Percentiles rank a stretch among this genome's conserved stretches.
These are phyloP conservation scores for Talaromyces sp. DNA, from an alignment of 2,329 filamentous ascomycete genomes.

Conservation along the genomic window DNA sequence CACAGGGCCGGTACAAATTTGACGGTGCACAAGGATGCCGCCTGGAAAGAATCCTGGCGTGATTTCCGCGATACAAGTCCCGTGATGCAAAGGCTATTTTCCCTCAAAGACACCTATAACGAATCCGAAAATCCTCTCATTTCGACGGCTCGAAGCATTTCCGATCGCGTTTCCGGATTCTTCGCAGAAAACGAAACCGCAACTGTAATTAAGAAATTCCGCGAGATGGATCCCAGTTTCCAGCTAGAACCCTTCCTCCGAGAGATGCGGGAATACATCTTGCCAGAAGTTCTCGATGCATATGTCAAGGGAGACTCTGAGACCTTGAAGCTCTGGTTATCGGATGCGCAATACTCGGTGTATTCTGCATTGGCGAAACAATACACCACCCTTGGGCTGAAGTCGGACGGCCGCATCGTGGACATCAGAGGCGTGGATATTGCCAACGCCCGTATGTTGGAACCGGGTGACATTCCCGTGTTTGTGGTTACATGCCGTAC, in stretches of 20 bases:
- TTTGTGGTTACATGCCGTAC: constrained; percentile 96
- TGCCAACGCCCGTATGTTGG: constrained; percentile 41
- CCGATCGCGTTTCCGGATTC: constrained; percentile 87
- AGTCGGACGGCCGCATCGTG: constrained; percentile 89
- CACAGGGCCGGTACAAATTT: constrained; percentile 85
- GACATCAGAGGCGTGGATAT: constrained; percentile 92
- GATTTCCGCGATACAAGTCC: constrained; percentile 89
- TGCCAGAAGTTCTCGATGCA: constrained; percentile 93
- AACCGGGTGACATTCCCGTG: constrained; percentile 61
- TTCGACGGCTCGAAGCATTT: constrained; percentile 86
- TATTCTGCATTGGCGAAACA: constrained; percentile 97
- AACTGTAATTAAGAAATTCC: constrained; percentile 96
- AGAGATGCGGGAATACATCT: constrained; percentile 95
- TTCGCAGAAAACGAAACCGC: constrained; percentile 99
- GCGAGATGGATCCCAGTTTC: constrained; percentile 90
- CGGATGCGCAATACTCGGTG: constrained; percentile 90
- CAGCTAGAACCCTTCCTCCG: constrained; percentile 91
- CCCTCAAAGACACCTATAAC: constrained; percentile 79
- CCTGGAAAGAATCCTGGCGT: constrained; percentile 97
- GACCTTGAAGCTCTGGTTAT: constrained; percentile 90
- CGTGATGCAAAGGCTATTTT: constrained; percentile 82
- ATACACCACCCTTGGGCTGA: constrained; percentile 87
- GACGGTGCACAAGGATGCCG: constrained; percentile 92
- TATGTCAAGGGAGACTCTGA: constrained; percentile 95
- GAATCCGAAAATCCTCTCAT: constrained; percentile 97